Percentiles rank a stretch among this genome's conserved stretches.
These are phyloP conservation scores for Boechera retrofracta DNA, from an alignment of 345 rosid genomes.

Conservation along the genomic window DNA sequence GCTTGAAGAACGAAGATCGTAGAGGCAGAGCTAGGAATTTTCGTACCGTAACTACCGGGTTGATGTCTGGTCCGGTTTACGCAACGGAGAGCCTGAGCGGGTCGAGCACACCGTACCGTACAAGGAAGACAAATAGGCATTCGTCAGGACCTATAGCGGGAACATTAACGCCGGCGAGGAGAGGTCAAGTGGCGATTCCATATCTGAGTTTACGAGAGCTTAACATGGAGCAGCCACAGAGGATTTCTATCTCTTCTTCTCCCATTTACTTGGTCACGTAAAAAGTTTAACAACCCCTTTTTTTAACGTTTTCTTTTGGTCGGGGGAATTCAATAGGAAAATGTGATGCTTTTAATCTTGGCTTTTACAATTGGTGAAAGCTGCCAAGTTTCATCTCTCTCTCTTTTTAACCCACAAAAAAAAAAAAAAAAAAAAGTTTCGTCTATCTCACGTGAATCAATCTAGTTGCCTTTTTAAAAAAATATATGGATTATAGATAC, in stretches of 20 bases:
- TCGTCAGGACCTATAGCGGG: conserved; percentile 81
- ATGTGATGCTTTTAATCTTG: conserved; percentile 22
- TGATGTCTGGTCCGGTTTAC: conserved; percentile 73
- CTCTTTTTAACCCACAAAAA: too few relatives aligned
- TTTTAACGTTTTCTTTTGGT: background rate
- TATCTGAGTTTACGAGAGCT: conserved; percentile 81
- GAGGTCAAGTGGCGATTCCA: conserved; percentile 59
- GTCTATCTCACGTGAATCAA: conserved; percentile 26
- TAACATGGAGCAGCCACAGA: conserved; percentile 66
- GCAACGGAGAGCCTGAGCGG: conserved; percentile 75
- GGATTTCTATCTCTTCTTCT: conserved; percentile 59
- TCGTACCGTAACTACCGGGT: conserved; percentile 37
- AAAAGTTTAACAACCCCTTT: background rate
- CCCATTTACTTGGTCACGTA: conserved; percentile 77
- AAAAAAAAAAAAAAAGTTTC: too few relatives aligned
- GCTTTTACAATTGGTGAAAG: conserved; percentile 30
- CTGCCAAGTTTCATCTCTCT: conserved; percentile 33
- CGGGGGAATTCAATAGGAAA: background rate
- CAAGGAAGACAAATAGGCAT: conserved; percentile 50
- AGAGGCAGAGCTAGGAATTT: conserved; percentile 47
- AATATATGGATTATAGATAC: too few relatives aligned
- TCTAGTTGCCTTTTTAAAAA: too few relatives aligned
- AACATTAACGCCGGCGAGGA: conserved; percentile 54
- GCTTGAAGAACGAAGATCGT: conserved; percentile 36
- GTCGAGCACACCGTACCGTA: conserved; percentile 64